Evolutionary conservation across 1,284 basidiomycete genomes (phyloP).

Genomic region (Tremellales sp.): DNA sequence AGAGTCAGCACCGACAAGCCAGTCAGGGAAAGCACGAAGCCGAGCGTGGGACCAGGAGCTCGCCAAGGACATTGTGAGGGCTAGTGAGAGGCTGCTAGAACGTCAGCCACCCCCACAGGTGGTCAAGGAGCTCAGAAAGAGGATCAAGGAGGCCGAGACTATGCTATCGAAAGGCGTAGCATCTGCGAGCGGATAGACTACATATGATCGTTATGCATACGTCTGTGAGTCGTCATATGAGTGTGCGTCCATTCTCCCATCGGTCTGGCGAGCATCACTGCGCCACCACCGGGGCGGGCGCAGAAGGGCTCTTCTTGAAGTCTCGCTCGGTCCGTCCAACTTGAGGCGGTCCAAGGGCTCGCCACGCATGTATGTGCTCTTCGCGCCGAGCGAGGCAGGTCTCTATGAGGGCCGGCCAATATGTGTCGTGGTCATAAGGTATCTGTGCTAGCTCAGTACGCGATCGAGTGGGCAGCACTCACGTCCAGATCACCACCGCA

Average conservation of each 20-base stretch:
- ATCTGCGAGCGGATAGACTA: no score
- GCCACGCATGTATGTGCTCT: slow-evolving; percentile 25
- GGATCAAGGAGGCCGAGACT: no score
- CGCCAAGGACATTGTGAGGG: slow-evolving; percentile 9
- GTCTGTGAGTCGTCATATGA: no score
- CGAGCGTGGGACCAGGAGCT: slow-evolving; percentile 5
- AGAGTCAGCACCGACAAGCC: no score
- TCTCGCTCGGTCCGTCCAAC: slow-evolving; percentile 32
- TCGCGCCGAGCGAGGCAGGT: slow-evolving; percentile 23
- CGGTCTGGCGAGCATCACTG: no score
- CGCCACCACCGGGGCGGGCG: no score
- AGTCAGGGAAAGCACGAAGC: slow-evolving; percentile 1
- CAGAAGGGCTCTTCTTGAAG: slow-evolving; percentile 20
- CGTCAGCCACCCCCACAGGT: no score
- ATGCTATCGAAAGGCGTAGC: no score
- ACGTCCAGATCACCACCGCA: slow-evolving; percentile 34
- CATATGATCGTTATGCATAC: no score
- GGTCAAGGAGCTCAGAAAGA: no score
- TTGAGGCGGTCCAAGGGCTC: slow-evolving; percentile 17
- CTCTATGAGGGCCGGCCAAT: slow-evolving; percentile 31
- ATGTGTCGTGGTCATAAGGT: slow-evolving; percentile 33
- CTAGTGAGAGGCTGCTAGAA: slow-evolving; percentile 9
- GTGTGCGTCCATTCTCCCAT: no score
- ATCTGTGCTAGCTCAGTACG: slow-evolving; percentile 11
- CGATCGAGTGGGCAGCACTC: slow-evolving; percentile 8